Evolutionary conservation across 352 stramenopile genomes (phyloP).

Genomic region (Pythium periplocum): DNA sequence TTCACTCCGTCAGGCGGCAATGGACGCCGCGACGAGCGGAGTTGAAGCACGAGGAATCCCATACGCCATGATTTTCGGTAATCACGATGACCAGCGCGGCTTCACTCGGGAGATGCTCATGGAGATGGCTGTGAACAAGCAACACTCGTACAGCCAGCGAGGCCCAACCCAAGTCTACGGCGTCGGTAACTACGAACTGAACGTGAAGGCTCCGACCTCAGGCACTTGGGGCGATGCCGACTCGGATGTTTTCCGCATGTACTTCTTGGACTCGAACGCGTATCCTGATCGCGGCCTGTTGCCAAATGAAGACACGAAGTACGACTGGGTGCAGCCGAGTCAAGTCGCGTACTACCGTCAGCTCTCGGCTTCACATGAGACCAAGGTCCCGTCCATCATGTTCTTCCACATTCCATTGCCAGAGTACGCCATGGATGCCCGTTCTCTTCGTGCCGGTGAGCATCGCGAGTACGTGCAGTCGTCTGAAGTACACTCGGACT

Average conservation of each 20-base stretch:
- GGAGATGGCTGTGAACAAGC: slow-evolving; percentile 23
- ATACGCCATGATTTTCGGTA: slow-evolving; percentile 56
- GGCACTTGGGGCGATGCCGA: slow-evolving; percentile 32
- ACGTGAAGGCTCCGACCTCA: slow-evolving; percentile 28
- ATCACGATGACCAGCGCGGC: slow-evolving; percentile 52
- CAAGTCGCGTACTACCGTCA: slow-evolving; percentile 20
- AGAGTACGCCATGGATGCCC: slow-evolving; percentile 11
- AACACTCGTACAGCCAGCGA: slow-evolving; percentile 40
- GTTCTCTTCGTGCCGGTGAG: not conserved
- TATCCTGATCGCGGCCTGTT: slow-evolving; percentile 17
- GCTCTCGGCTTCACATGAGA: slow-evolving; percentile 8
- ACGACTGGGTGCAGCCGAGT: slow-evolving; percentile 21
- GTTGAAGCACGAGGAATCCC: slow-evolving; percentile 44
- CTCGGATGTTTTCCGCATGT: slow-evolving; percentile 50
- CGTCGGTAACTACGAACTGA: slow-evolving; percentile 63
- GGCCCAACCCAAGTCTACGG: slow-evolving; percentile 39
- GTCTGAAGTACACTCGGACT: slow-evolving; percentile 6
- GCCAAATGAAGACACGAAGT: slow-evolving; percentile 4
- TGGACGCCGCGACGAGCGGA: slow-evolving; percentile 27
- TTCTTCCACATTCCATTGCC: slow-evolving; percentile 29
- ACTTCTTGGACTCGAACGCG: slow-evolving; percentile 57
- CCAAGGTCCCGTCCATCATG: slow-evolving; percentile 16
- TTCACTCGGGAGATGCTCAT: slow-evolving; percentile 39
- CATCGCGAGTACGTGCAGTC: slow-evolving; percentile 8
- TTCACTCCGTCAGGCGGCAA: slow-evolving; percentile 20